phyloP scores from a whole-genome alignment of 2,329 filamentous ascomycete genomes.

The Sarocladiaceae sp. region DNA sequence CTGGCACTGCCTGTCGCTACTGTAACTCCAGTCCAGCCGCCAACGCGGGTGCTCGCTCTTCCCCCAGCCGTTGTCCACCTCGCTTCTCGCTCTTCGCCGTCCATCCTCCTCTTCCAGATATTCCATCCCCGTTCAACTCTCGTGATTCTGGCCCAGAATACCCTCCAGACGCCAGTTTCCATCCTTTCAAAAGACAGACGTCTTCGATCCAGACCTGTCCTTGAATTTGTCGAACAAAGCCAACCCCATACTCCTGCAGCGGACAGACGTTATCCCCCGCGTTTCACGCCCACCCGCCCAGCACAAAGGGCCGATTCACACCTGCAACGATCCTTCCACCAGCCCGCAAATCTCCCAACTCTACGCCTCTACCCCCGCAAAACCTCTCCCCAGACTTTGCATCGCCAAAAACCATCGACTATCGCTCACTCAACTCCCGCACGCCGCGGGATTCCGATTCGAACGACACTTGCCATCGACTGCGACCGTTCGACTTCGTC shows the following conservation, averaged over 20 bases:
- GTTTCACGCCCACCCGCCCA: constrained; percentile 7
- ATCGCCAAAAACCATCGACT: background rate
- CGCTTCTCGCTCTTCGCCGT: no score
- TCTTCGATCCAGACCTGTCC: background rate
- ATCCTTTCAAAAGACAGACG: background rate
- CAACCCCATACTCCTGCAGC: constrained; percentile 8
- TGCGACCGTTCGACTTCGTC: background rate
- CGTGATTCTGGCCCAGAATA: no score
- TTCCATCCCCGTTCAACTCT: no score
- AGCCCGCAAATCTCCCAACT: constrained; percentile 7
- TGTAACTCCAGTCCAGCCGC: no score
- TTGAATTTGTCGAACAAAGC: background rate
- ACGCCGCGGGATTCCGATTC: background rate
- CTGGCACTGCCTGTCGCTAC: no score
- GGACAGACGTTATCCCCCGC: constrained; percentile 6
- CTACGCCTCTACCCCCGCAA: constrained; percentile 1
- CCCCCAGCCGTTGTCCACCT: no score
- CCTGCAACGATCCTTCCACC: constrained; percentile 8
- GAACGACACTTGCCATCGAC: constrained; percentile 11
- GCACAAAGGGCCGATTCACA: constrained; percentile 7
- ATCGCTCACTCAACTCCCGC: background rate
- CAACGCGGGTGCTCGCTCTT: no score
- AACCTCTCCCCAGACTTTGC: constrained; percentile 1
- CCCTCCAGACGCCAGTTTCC: no score
- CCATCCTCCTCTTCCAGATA: no score